These are phyloP conservation scores for Coemansia aciculifera DNA, from an alignment of 192 early-diverging fungal genomes.

Conservation along the genomic window DNA sequence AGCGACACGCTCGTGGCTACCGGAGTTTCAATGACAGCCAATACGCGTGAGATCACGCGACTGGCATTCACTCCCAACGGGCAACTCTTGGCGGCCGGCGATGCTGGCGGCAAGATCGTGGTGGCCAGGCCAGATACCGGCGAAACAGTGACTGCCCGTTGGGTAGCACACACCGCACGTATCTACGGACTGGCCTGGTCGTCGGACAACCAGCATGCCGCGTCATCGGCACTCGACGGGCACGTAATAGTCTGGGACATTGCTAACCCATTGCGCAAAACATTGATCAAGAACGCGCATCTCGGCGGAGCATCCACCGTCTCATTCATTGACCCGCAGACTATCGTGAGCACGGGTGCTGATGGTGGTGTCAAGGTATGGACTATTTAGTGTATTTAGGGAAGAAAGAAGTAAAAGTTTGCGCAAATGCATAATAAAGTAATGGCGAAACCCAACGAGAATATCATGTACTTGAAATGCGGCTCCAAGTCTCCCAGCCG, in stretches of 20 bases:
- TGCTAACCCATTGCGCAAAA: slow-evolving; percentile 74
- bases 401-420: slow-evolving; percentile 55
- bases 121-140: slow-evolving; percentile 65
- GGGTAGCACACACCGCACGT: slow-evolving; percentile 90
- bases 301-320: slow-evolving; percentile 75
- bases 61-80: slow-evolving; percentile 78
- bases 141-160: slow-evolving; percentile 61
- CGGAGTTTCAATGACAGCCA: slow-evolving; percentile 30
- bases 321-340: slow-evolving; percentile 65
- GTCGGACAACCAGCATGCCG: slow-evolving; percentile 69
- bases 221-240: slow-evolving; percentile 83
- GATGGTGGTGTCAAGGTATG: slow-evolving; percentile 83
- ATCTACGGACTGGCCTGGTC: slow-evolving; percentile 82
- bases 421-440: slow-evolving; percentile 43
- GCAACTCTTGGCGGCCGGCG: slow-evolving; percentile 74
- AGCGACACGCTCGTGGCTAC: slow-evolving; percentile 18
- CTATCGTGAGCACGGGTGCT: slow-evolving; percentile 73
- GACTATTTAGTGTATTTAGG: slow-evolving; percentile 15
- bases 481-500: slow-evolving; percentile 60
- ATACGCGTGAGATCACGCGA: slow-evolving; percentile 73
- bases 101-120: slow-evolving; percentile 76
- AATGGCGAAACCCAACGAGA: slow-evolving; percentile 33
- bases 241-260: slow-evolving; percentile 89
- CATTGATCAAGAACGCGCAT: slow-evolving; percentile 81
- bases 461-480: slow-evolving; percentile 44